Evolutionary conservation across 495 filamentous ascomycete genomes (phyloP).

Genomic region (Penicillium salamii): DNA sequence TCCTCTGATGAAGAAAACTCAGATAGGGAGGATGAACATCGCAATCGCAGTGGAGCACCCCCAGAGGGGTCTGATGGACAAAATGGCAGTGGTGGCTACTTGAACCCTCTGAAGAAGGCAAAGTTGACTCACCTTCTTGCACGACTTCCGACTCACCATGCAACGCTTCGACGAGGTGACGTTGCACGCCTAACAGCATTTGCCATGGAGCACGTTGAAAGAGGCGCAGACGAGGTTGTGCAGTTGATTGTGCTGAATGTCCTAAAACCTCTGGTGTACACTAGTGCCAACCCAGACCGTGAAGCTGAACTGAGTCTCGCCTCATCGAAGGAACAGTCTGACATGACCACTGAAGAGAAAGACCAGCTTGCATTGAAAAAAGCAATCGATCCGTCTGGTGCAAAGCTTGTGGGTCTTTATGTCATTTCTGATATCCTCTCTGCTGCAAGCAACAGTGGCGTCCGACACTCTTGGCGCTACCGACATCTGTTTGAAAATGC

Average conservation of each 20-base stretch:
- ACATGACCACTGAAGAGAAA: conserved; percentile 11
- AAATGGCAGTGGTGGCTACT: conserved; percentile 64
- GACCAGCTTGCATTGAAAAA: conserved; percentile 31
- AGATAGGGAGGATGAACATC: conserved; percentile 65
- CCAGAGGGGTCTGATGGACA: conserved; percentile 36
- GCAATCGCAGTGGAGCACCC: conserved; percentile 53
- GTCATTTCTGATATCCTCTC: conserved; percentile 86
- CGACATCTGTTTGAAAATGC: conserved; percentile 79
- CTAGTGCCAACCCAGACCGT: conserved; percentile 55
- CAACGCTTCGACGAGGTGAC: conserved; percentile 77
- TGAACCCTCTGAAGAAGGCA: conserved; percentile 81
- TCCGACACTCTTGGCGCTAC: conserved; percentile 89
- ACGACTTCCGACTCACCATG: conserved; percentile 73
- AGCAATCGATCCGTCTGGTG: conserved; percentile 62
- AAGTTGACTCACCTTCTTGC: conserved; percentile 77
- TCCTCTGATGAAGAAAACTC: conserved; percentile 86
- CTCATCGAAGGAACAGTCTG: conserved; percentile 30
- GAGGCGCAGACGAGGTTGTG: conserved; percentile 82
- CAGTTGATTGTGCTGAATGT: conserved; percentile 83
- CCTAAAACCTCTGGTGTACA: conserved; percentile 62
- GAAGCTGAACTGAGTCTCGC: conserved; percentile 36
- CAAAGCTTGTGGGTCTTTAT: conserved; percentile 81
- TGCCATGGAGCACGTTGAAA: conserved; percentile 81
- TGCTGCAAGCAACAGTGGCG: conserved; percentile 75
- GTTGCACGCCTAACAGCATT: conserved; percentile 84